Base-by-base conservation (phyloP, 805 yeast genomes). In the Candida incommunis region DNA sequence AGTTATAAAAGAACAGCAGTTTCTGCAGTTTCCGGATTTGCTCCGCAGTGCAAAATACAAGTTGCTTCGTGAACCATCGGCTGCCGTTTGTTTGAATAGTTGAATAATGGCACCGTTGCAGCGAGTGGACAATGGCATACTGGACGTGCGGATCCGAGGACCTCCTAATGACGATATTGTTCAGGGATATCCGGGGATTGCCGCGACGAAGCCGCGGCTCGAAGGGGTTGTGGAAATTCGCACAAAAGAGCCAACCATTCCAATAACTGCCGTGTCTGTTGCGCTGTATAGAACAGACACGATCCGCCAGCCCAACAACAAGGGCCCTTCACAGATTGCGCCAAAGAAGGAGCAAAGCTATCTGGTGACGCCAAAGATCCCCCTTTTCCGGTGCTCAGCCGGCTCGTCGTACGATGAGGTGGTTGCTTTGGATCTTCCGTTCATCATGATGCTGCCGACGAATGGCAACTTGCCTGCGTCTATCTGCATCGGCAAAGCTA, bases 151-250 rank as follows among this genome's bases (percentile, higher is more conserved):
- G 27, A 50, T 63, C 34, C 51, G 54, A 23, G 68, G 70, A 2
- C 53, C 52, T 5, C 67, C 70, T 3, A 66, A 66, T 44, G 64
- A 63, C 43, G 69, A 66, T 40, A 48, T 66, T 5, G 65, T 66
- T 20, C 62, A 57, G 35, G 71, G 71, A 11, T 66, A 54, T 43
- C 71, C 71, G 2, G 71, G 71, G 0, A 60, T 66, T n/a, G 56
- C 61, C 2, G 71, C 71, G 1, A 58, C 68, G 3, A 60, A 64
- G 59, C 71, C 71, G 2, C 56, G 71, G 3, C 48, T 67, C 2
- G 59, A 59, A 20, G 71, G 69, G 2, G 59, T 61, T 1, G 62
- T 66, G 3, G 67, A 65, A 43, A 52, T 66, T 27, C 53, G 70
- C 5, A 48, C 61, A n/a, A 49, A 48, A 26, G 41, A 54, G 7